Conservation (phyloP, 75 land plant species). For the Larix kaempferi region DNA sequence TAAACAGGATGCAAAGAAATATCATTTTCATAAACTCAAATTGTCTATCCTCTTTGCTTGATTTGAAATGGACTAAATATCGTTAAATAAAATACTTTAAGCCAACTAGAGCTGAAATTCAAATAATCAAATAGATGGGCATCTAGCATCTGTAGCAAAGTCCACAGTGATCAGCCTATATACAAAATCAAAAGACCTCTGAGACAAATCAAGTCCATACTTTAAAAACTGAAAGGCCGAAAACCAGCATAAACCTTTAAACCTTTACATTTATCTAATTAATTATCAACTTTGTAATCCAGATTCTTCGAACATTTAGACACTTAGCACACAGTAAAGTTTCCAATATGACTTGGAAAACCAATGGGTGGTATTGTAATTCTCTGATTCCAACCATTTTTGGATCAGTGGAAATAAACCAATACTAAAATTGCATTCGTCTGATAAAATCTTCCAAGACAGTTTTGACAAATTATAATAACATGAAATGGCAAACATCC, state of each 20-base stretch:
- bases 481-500: background rate
- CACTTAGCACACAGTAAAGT: background rate
- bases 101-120: background rate
- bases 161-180: background rate
- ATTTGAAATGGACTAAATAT: background rate
- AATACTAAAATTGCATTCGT: background rate
- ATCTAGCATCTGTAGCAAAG: background rate
- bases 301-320: background rate
- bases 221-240: too few relatives aligned
- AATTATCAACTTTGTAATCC: background rate
- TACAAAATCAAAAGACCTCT: background rate
- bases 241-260: background rate
- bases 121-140: background rate
- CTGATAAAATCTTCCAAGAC: background rate
- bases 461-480: background rate
- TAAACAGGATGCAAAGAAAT: constrained; percentile 1
- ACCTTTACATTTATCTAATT: background rate
- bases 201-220: background rate
- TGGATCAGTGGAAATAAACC: background rate
- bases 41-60: background rate
- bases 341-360: background rate
- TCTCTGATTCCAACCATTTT: too few relatives aligned
- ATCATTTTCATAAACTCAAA: background rate
- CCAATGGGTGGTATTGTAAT: background rate
- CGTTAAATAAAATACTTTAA: background rate